phyloP scores from a whole-genome alignment of 352 stramenopile species.

The Phytopythium sindhum region DNA sequence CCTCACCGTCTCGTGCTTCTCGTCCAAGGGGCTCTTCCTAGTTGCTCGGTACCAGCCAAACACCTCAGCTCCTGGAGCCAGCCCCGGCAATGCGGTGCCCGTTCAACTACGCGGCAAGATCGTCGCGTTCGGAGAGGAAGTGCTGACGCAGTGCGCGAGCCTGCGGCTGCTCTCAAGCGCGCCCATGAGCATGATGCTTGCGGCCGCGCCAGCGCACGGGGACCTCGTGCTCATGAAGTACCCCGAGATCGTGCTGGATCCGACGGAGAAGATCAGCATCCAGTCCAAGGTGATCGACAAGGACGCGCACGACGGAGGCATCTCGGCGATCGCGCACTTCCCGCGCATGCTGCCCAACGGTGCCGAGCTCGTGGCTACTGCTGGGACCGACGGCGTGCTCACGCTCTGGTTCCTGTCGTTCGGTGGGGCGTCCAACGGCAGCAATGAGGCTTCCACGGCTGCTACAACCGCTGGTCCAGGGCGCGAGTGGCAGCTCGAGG shows the following conservation, averaged over 20 bases:
- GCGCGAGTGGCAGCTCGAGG: constrained; percentile 42
- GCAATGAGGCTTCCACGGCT: not conserved
- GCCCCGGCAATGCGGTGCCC: constrained; percentile 8
- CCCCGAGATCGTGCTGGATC: constrained; percentile 42
- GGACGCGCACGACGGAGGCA: constrained; percentile 49
- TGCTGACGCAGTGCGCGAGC: constrained; percentile 30
- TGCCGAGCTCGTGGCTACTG: constrained; percentile 61
- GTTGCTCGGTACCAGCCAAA: constrained; percentile 26
- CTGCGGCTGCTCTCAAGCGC: constrained; percentile 45
- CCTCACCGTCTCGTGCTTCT: constrained; percentile 55
- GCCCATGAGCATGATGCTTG: constrained; percentile 51
- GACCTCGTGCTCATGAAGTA: constrained; percentile 58
- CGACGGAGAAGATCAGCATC: constrained; percentile 43
- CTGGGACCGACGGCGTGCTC: constrained; percentile 53
- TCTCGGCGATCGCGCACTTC: constrained; percentile 48
- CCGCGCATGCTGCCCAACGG: constrained; percentile 35
- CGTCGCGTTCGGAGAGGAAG: constrained; percentile 41
- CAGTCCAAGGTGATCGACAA: constrained; percentile 50
- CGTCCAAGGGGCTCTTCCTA: constrained; percentile 48
- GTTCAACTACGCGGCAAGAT: constrained; percentile 36
- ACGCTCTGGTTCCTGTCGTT: constrained; percentile 67
- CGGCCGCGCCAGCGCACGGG: constrained; percentile 23
- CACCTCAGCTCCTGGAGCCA: constrained; percentile 9
- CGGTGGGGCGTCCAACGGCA: constrained; percentile 13
- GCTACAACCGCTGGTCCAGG: not conserved